Base-by-base conservation (phyloP, 352 stramenopile species). In the Phytophthora palmivora region DNA sequence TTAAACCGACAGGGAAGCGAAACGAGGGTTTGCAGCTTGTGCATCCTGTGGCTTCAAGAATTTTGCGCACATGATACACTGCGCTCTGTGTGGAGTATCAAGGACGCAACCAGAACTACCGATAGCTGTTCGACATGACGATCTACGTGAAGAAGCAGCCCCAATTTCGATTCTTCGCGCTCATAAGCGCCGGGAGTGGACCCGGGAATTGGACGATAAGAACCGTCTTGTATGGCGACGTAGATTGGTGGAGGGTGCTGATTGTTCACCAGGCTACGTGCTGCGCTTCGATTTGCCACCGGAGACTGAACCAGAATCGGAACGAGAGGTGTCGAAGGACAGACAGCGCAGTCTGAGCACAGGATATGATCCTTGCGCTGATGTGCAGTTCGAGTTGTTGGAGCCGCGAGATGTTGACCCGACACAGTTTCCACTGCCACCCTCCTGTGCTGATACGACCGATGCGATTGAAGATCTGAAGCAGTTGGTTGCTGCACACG, bases 31-130 rank as follows among this genome's bases (percentile, higher is more conserved):
- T 42, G 61, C 67, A 2, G 45, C 49, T 6, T 88, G 78, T 22
- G 32, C 56, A n/a, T 46, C 72, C 30, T 86, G 78, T 15, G 78
- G 70, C 26, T 88, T 88, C 48, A 70, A 78, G 47, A 86, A 88
- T 58, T 84, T 86, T 18, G 70, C 67, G 33, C 61, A 64, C 10
- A 59, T 74, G 1, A 18, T 59, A 50, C 67, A 63, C 33, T 79
- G 76, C 49, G 73, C 65, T 12, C 37, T 86, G n/a, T 88, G 78
- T 42, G 75, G 73, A 36, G 16, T 61, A 8, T 57, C 55, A 1
- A 66, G 53, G 32, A 42, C 38, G 2, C 28, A 39, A 6, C 34
- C 24, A 2, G 26, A 51, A 14, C 37, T 58, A 15, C 37, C 45
- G 24, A 43, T 52, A 4, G 21, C 50, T 32, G 19, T 47, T 15